Evolutionary conservation across 352 stramenopile species (phyloP), one percentile per base, ranked within the genome.

Genomic region (Globisporangium nodosum): DNA sequence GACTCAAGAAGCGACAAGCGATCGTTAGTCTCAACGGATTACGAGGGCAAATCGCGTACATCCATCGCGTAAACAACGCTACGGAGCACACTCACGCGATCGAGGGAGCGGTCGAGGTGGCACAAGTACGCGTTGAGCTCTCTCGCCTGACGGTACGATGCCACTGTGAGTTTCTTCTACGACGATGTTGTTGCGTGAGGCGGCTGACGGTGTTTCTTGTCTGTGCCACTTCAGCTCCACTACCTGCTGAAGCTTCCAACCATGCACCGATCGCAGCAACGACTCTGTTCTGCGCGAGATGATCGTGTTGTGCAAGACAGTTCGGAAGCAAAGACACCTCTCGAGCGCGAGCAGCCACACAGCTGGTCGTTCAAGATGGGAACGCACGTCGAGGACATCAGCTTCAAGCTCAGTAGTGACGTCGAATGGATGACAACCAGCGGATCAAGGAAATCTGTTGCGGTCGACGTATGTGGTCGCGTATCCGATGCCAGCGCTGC

Each of bases 181-280:
- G 21, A 58, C 20, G 3, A 16, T 35, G 9, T 51, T 9, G n/a
- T 3, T 40, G 21, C 57, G 12, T 18, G 48, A 40, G 8, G 21
- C 35, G 35, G 15, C 35, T 40, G 35, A 40, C 35, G 5, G 35
- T 11, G 35, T 15, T 40, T 13, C 6, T 13, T 40, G 11, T 15
- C 11, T 15, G 35, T 2, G 11, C 9, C 35, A 13, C 7, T 3
- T 42, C 51, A 85, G 76, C 50, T 80, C 46, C 54, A 68, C 21
- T 84, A 82, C 63, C 49, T 86, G 15, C 52, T 68, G 39, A 76
- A 76, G 56, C 51, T 71, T 20, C 73, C 76, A 21, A 65, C 54
- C 7, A 43, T 53, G 61, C 39, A 20, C n/a, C 30, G 11, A 12
- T 42, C 27, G 18, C 43, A 49, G 18, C 8, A 27, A 9, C 43